Percentiles rank a stretch among this genome's conserved stretches.
Evolutionary conservation across 2,329 filamentous ascomycete genomes (phyloP).

Genomic region (Incumbomyces lentus): DNA sequence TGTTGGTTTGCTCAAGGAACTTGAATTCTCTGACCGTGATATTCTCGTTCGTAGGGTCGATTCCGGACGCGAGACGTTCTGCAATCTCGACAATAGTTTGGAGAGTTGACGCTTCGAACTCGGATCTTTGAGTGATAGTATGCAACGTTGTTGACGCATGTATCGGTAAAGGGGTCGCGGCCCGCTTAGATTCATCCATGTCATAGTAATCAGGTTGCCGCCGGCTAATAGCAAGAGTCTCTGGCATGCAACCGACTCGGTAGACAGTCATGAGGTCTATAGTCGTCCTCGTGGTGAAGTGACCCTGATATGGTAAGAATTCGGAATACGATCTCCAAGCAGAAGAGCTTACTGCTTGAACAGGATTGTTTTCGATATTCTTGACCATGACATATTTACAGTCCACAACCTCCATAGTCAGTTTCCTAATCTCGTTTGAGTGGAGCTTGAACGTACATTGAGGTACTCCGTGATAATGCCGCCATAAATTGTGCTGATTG

Average conservation of each 20-base stretch:
- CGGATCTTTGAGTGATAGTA: neutral
- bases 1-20: constrained; percentile 4
- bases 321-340: neutral
- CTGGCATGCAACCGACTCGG: constrained; percentile 15
- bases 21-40: constrained; percentile 4
- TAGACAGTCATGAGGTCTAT: constrained; percentile 16
- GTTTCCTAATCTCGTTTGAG: neutral
- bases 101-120: neutral
- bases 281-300: constrained; percentile 13
- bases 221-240: constrained; percentile 12
- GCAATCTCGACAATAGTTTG: neutral
- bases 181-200: no score
- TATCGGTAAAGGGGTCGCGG: no score
- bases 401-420: constrained; percentile 16
- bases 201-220: neutral
- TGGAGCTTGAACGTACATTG: constrained; percentile 10
- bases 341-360: constrained; percentile 9
- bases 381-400: constrained; percentile 18
- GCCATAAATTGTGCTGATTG: constrained; percentile 16
- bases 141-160: neutral
- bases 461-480: constrained; percentile 17
- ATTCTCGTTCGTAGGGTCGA: constrained; percentile 3
- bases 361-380: constrained; percentile 14
- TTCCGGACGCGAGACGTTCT: constrained; percentile 4
- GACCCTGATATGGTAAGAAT: constrained; percentile 12